Evolutionary conservation across 805 yeast species (phyloP), one percentile per base, ranked within the genome.

Genomic region (Candida tallmaniae): DNA sequence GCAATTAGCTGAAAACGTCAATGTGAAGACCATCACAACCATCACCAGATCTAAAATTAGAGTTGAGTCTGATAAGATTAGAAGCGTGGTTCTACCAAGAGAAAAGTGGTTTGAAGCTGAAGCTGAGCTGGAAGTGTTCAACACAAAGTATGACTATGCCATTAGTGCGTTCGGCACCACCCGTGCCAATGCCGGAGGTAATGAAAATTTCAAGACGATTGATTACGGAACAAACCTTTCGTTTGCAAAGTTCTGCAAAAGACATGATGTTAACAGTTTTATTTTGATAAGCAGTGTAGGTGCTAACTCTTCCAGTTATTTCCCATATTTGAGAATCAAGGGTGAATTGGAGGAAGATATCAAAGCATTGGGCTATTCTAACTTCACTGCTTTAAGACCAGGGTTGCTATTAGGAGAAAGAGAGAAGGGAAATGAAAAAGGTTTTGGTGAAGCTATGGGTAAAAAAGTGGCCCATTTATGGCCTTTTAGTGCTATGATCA

Each of bases 151-250:
- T 8, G 66, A 71, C 19, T 60, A 64, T 3, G 63, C 80, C 36
- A 74, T 83, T 44, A 74, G 85, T 2, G 78, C 80, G 0, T 71
- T 88, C 44, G 95, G 89, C 5, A 83, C 95, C 5, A 85, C 94
- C 1, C 70, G 73, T 34, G 80, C 73, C 2, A 68, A 60, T 20
- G 95, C 87, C 4, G 95, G 95, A 12, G 69, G 83, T 1, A 60
- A 77, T n/a, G 84, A 74, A 16, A 72, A 76, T 17, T 93, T 84
- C 58, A 68, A 71, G 45, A 67, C 70, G 46, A 78, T 88, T 45
- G 96, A 88, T 50, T 74, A 79, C 45, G 95, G 83, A 36, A 63
- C 81, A 47, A 86, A 85, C 50, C 53, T 74, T 26, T 76, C 68
- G 25, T 60, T 81, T 23, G 94, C 95, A 4, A 73, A 76, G 45